A percentile compares a stretch with the other conserved stretches of the same genome.
Evolutionary conservation across 2,329 filamentous ascomycete species (phyloP).

Genomic region (Xylariaceae sp.): DNA sequence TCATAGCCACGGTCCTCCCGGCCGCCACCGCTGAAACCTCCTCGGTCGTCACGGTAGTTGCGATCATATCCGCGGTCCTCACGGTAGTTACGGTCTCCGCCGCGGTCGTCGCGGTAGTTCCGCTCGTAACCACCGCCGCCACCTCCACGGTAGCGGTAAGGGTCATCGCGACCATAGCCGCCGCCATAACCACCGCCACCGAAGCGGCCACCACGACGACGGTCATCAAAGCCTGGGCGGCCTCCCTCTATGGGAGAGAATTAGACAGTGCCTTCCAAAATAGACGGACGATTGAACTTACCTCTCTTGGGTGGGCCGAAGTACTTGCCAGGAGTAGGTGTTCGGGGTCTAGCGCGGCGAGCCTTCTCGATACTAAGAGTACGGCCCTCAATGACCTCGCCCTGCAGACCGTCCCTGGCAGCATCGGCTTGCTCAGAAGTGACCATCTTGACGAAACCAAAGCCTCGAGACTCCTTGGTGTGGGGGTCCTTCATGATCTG

Average conservation of each 20-base stretch:
- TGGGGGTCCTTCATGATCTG: slow-evolving; percentile 99
- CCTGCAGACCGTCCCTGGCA: slow-evolving; percentile 92
- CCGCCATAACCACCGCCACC: slow-evolving; percentile 43
- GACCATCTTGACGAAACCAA: slow-evolving; percentile 99
- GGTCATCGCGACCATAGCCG: slow-evolving; percentile 48
- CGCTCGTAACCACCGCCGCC: slow-evolving; percentile 44
- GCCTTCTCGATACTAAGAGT: slow-evolving; percentile 99
- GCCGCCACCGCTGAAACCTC: slow-evolving; percentile 29
- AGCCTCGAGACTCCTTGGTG: slow-evolving; percentile 96
- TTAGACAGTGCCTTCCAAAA: slow-evolving; percentile 9
- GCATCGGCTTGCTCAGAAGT: slow-evolving; percentile 93
- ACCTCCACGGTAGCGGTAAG: slow-evolving; percentile 57
- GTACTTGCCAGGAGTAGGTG: slow-evolving; percentile 97
- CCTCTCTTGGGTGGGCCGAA: slow-evolving; percentile 97
- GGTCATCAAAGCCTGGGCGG: slow-evolving; percentile 42
- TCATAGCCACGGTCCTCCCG: slow-evolving; percentile 44
- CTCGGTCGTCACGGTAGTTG: slow-evolving; percentile 37
- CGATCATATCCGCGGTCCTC: slow-evolving; percentile 43
- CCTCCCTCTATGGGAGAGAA: slow-evolving; percentile 33
- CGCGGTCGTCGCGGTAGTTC: slow-evolving; percentile 39
- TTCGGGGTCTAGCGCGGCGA: slow-evolving; percentile 88
- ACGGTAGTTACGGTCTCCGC: slow-evolving; percentile 42
- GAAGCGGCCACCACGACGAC: slow-evolving; percentile 45
- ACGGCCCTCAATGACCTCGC: slow-evolving; percentile 90
- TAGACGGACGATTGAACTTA: slow-evolving; percentile 45